Base-by-base conservation (phyloP, 495 filamentous ascomycete species). In the Aspergillus incahuasiensis region DNA sequence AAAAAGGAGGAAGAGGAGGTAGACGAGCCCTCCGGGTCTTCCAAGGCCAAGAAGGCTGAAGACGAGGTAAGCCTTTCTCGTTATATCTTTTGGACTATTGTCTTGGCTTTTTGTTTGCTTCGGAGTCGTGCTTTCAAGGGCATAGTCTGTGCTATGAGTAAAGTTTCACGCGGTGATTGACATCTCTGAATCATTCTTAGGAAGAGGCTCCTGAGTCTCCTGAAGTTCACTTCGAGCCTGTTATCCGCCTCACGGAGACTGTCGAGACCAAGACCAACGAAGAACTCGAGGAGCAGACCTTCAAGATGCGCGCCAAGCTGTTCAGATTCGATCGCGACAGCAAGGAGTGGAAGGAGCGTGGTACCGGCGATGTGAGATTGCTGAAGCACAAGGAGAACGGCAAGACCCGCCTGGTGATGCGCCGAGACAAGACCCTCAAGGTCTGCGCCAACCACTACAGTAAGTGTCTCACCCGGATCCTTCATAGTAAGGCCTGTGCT, bases 401-500 rank as follows among this genome's bases (percentile, higher is more conserved):
- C 70, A 99, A 97, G 87, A 96, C 91, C 52, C 84, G 95, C 56
- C 80, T 99, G 59, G 94, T 99, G 63, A 99, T 99, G 95, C 86
- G 95, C 73, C 81, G 95, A 68, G 95, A 99, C 77, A 96, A 97
- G 87, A 97, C 95, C 60, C 84, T 96, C 76, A 99, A 99, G 81
- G 94, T 97, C 74, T 99, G 95, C 86, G 95, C 95, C 68, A 99
- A 99, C 79, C 95, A 99, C 80, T 99, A 99, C 74, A 87, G 94
- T 98, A 87, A 69, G 90, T 64, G 45, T 5, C n/a, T 13, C 12
- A 19, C 22, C 30, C 5, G n/a, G 0, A 20, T 19, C 38, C 39
- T 54, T 48, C 34, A 43, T 15, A n/a, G 20, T 35, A 34, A 12
- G 32, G 4, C 9, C 13, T 5, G n/a, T 61, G 20, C 62, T 68